These are phyloP conservation scores for Amoeboaphelidium occidentale DNA, from an alignment of 371 early-diverging fungal genomes.

Conservation along the genomic window DNA sequence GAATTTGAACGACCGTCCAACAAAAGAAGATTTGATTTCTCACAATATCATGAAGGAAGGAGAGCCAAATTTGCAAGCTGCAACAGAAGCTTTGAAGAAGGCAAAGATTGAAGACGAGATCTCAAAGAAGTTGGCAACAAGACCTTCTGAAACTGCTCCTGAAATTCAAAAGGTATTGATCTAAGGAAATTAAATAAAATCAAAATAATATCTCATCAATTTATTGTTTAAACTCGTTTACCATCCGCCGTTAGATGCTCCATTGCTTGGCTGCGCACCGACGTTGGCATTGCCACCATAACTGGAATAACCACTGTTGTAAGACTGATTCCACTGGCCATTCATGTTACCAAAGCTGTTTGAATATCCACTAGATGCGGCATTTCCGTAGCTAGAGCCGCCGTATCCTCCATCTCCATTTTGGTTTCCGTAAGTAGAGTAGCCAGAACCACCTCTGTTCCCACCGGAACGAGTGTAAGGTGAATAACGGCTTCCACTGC, in stretches of 20 bases:
- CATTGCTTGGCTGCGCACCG: too few relatives aligned
- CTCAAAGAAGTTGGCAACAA: background rate
- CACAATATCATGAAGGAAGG: too few relatives aligned
- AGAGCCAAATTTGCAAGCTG: background rate
- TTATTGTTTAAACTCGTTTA: too few relatives aligned
- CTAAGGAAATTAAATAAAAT: background rate
- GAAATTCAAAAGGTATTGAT: background rate
- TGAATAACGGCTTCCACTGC: conserved; percentile 12
- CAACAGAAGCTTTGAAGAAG: background rate
- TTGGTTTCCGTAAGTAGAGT: conserved; percentile 21
- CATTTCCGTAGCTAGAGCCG: conserved; percentile 8
- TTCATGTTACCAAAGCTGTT: too few relatives aligned
- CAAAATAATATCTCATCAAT: too few relatives aligned
- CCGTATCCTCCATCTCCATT: conserved; percentile 18
- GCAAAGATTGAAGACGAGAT: background rate
- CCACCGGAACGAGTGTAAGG: conserved; percentile 9
- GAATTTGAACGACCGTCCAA: background rate
- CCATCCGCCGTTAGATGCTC: too few relatives aligned
- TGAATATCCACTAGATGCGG: too few relatives aligned
- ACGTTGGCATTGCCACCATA: too few relatives aligned
- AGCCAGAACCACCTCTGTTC: conserved; percentile 21
- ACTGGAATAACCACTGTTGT: too few relatives aligned
- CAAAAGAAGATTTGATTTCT: background rate
- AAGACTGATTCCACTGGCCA: too few relatives aligned
- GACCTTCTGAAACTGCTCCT: background rate